Evolutionary conservation across 1,284 basidiomycete genomes (phyloP), one percentile per base, ranked within the genome.

Genomic region (Rhodotorula sp.): DNA sequence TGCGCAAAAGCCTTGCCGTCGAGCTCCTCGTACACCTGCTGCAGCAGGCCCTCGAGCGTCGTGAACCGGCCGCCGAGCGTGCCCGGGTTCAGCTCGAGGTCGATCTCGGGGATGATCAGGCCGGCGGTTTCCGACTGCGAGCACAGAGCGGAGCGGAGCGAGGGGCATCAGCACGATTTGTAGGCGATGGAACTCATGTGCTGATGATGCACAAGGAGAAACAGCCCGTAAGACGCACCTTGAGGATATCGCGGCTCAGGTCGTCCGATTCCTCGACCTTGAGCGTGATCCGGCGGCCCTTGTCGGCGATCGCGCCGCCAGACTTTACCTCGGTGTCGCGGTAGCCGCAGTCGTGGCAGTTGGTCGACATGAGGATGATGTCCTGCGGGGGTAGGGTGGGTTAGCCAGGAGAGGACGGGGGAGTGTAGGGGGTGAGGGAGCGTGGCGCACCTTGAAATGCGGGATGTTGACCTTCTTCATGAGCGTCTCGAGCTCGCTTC

Each of bases 21-120:
- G 17, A 99, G 87, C 81, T 99, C 96, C 76, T 97, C 95, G 83
- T 96, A 95, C 27, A 99, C 88, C 81, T 98, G 97, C 75, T 92
- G 88, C 57, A 99, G 84, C 69, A 99, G 89, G 48, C 97, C 97
- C 82, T 99, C 97, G 36, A 98, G 85, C 1, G 97, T 99, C 0
- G 97, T 99, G 84, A 99, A 99, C 19, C 97, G 88, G n/a, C 96
- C 97, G 32, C 97, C 97, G 3, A 99, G 87, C 0, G 97, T 99
- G 22, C 97, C 97, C 6, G 94, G 89, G 69, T 93, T 88, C 12
- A 99, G 87, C 12, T 90, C 88, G 22, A 99, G 89, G 69, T 98
- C 93, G 76, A 99, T 97, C 80, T 99, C 96, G 2, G 97, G 96
- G 64, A 99, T 94, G 17, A 84, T 85, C 37, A 99, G 84, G 44